Evolutionary conservation across 2,329 filamentous ascomycete species (phyloP).

Genomic region (Tolypocladium ovalisporum): DNA sequence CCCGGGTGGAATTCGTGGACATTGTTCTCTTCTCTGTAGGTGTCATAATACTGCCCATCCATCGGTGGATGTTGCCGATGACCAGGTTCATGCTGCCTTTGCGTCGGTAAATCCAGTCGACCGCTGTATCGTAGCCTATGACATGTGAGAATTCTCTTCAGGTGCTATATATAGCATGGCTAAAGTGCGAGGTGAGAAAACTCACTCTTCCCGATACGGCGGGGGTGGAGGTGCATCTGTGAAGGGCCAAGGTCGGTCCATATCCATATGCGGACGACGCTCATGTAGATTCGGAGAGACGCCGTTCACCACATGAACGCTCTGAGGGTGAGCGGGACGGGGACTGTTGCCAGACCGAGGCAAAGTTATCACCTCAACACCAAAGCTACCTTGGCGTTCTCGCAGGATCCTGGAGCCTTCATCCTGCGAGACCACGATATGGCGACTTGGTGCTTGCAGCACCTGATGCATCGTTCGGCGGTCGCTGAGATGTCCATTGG

Average conservation of each 20-base stretch:
- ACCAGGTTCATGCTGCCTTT: background rate
- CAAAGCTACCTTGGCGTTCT: constrained; percentile 8
- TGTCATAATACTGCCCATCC: background rate
- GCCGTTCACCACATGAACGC: background rate
- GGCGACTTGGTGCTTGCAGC: constrained; percentile 1
- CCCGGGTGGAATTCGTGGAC: background rate
- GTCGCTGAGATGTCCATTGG: background rate
- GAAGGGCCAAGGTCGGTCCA: background rate
- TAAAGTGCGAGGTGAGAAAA: background rate
- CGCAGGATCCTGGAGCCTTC: constrained; percentile 9
- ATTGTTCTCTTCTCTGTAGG: background rate
- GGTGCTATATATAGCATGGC: background rate
- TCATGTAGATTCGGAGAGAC: background rate
- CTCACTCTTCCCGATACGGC: background rate
- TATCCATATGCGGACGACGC: background rate
- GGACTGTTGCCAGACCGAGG: background rate
- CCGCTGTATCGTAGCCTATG: background rate
- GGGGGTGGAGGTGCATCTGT: background rate
- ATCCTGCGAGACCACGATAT: constrained; percentile 9
- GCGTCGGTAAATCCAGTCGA: background rate
- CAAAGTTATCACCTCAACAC: constrained; percentile 11
- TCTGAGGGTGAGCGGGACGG: background rate
- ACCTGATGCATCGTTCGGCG: constrained; percentile 5
- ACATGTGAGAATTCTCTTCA: background rate
- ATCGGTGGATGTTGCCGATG: background rate